Evolutionary conservation across 1,284 basidiomycete species (phyloP).

Genomic region (Cryptococcus sp.): DNA sequence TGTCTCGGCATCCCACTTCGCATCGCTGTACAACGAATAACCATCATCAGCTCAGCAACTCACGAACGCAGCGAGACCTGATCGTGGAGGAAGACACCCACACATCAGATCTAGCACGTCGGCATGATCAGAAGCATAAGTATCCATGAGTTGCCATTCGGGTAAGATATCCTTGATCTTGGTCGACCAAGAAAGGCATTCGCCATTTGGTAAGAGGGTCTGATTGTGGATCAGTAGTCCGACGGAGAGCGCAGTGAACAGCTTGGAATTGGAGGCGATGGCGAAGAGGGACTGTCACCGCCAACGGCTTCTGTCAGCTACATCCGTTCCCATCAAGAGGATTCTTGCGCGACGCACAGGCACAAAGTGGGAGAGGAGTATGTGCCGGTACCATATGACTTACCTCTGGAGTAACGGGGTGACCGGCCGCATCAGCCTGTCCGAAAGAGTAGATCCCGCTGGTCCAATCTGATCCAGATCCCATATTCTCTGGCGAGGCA

Average conservation of each 20-base stretch:
- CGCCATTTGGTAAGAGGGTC: conserved; percentile 48
- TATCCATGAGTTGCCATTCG: conserved; percentile 53
- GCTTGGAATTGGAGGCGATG: conserved; percentile 58
- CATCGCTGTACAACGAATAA: conserved; percentile 23
- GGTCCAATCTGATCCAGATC: too few relatives aligned
- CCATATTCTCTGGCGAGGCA: too few relatives aligned
- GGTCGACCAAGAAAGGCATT: conserved; percentile 50
- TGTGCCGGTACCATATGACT: too few relatives aligned
- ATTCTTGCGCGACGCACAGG: too few relatives aligned
- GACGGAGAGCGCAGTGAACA: conserved; percentile 54
- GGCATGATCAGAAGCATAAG: conserved; percentile 48
- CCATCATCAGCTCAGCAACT: background rate
- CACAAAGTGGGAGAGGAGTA: too few relatives aligned
- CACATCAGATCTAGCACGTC: conserved; percentile 55
- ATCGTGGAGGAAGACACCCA: conserved; percentile 16
- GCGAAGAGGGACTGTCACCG: conserved; percentile 52
- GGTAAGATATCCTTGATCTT: conserved; percentile 55
- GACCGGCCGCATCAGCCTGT: too few relatives aligned
- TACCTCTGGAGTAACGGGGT: too few relatives aligned
- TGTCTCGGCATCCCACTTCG: conserved; percentile 39
- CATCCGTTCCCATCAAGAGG: too few relatives aligned
- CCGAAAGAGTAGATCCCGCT: too few relatives aligned
- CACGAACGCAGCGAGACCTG: too few relatives aligned
- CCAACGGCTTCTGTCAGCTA: too few relatives aligned
- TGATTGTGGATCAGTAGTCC: conserved; percentile 55